Conservation (phyloP, 495 filamentous ascomycete genomes). For the Hypoxylon intermedium region DNA sequence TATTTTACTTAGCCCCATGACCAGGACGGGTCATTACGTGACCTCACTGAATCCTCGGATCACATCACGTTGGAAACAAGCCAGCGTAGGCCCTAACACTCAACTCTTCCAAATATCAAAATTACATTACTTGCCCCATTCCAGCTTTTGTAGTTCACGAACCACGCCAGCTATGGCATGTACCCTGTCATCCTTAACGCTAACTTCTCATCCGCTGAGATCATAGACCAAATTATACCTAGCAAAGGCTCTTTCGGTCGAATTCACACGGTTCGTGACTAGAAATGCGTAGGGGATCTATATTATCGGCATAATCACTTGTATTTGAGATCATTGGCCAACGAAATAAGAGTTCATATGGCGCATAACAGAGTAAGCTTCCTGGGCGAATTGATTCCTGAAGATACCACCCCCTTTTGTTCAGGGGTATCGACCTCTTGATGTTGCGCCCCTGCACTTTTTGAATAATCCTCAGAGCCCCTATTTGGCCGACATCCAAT, state of each 20-base stretch:
- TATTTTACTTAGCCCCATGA: no score
- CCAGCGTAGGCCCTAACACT: slow-evolving; percentile 1
- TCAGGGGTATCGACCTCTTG: background rate
- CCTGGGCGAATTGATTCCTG: slow-evolving; percentile 2
- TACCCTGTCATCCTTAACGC: background rate
- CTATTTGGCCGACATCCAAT: background rate
- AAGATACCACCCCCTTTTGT: slow-evolving; percentile 7
- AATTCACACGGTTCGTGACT: background rate
- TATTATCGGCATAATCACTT: background rate
- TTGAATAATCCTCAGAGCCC: background rate
- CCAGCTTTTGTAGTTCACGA: background rate
- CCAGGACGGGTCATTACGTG: background rate
- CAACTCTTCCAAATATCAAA: slow-evolving; percentile 10
- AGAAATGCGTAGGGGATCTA: slow-evolving; percentile 3
- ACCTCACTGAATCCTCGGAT: background rate
- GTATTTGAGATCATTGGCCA: background rate
- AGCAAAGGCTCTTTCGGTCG: background rate
- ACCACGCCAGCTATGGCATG: background rate
- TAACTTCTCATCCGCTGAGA: background rate
- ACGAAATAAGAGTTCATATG: slow-evolving; percentile 9
- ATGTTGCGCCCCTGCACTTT: background rate
- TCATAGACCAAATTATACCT: background rate
- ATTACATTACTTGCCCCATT: slow-evolving; percentile 1
- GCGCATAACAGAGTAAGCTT: slow-evolving; percentile 2
- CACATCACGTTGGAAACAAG: no score